phyloP scores from a whole-genome alignment of 2,329 filamentous ascomycete genomes.

The Phialophora expanda region DNA sequence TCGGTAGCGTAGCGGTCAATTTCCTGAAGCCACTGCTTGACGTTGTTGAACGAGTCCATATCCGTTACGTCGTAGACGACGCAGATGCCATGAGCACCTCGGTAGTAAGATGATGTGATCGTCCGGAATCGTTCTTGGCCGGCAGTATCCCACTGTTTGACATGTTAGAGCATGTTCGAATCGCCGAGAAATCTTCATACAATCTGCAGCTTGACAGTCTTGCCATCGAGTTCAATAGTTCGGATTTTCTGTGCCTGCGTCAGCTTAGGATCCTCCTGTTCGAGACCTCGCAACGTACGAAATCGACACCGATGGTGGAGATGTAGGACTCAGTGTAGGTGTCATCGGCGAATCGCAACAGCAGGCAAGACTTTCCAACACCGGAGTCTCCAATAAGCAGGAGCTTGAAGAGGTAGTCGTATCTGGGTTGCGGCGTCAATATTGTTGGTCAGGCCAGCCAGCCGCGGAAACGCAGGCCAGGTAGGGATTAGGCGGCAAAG shows the following conservation, averaged over 20 bases:
- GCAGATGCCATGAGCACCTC: slow-evolving; percentile 97
- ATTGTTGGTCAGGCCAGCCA: slow-evolving; percentile 7
- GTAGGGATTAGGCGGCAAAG: neutral
- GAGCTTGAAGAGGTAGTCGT: slow-evolving; percentile 99
- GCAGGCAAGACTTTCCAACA: slow-evolving; percentile 99
- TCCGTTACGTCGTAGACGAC: slow-evolving; percentile 99
- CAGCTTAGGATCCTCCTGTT: slow-evolving; percentile 38
- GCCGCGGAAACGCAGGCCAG: neutral
- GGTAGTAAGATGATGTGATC: slow-evolving; percentile 99
- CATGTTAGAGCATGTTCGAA: slow-evolving; percentile 32
- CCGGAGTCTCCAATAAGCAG: slow-evolving; percentile 99
- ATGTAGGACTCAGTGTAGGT: slow-evolving; percentile 99
- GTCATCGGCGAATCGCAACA: slow-evolving; percentile 97
- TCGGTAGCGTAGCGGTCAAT: slow-evolving; percentile 99
- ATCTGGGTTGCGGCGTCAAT: slow-evolving; percentile 63
- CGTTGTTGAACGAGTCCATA: slow-evolving; percentile 99
- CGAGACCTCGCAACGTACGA: slow-evolving; percentile 67
- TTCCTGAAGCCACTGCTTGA: slow-evolving; percentile 99
- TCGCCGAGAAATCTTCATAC: slow-evolving; percentile 60
- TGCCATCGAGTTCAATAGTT: slow-evolving; percentile 98
- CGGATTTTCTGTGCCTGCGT: slow-evolving; percentile 83
- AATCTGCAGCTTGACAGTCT: slow-evolving; percentile 99
- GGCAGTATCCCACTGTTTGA: slow-evolving; percentile 89
- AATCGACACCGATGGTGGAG: slow-evolving; percentile 99
- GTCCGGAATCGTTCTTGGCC: slow-evolving; percentile 99